Percentiles rank a stretch among this genome's conserved stretches.
These are phyloP conservation scores for Trypanosoma theileri DNA, from an alignment of 208 protist genomes.

Conservation along the genomic window DNA sequence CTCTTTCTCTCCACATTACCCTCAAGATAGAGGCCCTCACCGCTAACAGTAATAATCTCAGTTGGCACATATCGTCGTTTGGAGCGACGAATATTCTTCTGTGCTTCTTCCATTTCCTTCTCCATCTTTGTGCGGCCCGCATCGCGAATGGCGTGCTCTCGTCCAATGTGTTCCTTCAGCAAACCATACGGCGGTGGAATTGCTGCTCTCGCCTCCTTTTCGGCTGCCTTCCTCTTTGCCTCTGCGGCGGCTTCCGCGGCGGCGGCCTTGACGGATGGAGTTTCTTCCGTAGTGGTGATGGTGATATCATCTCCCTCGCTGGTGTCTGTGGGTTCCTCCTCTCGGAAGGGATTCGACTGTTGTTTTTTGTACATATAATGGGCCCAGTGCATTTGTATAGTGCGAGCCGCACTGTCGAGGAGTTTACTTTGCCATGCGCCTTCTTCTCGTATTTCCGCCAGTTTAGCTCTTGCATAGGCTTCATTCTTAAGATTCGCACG, in stretches of 20 bases:
- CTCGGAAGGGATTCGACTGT: background rate
- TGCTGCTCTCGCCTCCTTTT: background rate
- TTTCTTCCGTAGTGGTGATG: background rate
- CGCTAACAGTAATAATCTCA: constrained; percentile 19
- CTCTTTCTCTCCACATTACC: background rate
- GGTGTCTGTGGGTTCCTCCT: background rate
- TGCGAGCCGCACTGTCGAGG: constrained; percentile 55
- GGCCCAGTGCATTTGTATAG: constrained; percentile 76
- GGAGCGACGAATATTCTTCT: background rate
- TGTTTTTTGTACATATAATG: constrained; percentile 37
- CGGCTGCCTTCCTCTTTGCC: background rate
- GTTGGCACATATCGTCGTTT: constrained; percentile 10
- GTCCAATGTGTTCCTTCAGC: constrained; percentile 52
- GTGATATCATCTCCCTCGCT: background rate
- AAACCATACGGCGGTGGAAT: constrained; percentile 55
- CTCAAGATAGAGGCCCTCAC: constrained; percentile 9
- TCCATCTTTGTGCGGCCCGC: constrained; percentile 23
- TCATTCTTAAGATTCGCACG: constrained; percentile 30
- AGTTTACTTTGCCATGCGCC: constrained; percentile 68
- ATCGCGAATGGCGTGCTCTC: constrained; percentile 40
- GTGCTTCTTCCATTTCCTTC: constrained; percentile 18
- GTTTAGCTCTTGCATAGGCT: constrained; percentile 36
- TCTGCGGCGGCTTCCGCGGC: too few species aligned
- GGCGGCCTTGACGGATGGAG: background rate
- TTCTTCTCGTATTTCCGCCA: constrained; percentile 46